Base-by-base conservation (phyloP, 805 yeast species). In the Ogataea paradorogensis region DNA sequence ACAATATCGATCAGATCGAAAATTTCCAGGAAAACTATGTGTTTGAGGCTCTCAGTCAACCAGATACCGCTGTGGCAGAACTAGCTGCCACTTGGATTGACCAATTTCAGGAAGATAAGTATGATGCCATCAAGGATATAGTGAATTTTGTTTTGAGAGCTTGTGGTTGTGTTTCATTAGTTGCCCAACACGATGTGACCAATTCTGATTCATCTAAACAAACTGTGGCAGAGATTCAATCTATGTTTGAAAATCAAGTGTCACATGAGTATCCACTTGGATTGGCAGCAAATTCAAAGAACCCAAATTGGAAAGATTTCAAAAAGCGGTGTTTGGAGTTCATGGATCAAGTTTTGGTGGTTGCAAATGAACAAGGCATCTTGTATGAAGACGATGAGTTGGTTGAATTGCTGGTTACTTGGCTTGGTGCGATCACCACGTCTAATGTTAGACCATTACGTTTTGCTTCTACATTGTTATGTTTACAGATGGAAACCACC, bases 361-460 rank as follows among this genome's bases (percentile, higher is more conserved):
- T 72, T 1, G 71, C 83, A 23, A 78, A 80, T 52, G 89, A 83
- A 45, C 71, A 74, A 33, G 90, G 85, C 7, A 43, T 74, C 7
- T 56, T 87, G 9, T 82, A 74, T 53, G 69, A 62, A 4, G 59
- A 58, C 9, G 62, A 57, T 8, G 67, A 62, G 11, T 58, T 85
- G 22, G 63, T 78, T 62, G 78, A 69, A 30, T 76, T 76, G 40
- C 39, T 86, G 2, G 55, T 84, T 21, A 76, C 84, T 4, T 89
- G 97, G 97, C 61, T 89, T 11, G 71, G 83, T 1, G 74, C 88
- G 0, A 65, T 90, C 38, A 76, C 91, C 1, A 78, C 86, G 0
- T 77, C 88, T 14, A 72, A 77, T 26, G 65, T 84, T 8, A 70
- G 96, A 46, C 76, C 93, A 1, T 69, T 90, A 42, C 71, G 97